Base-by-base conservation (phyloP, 495 filamentous ascomycete species). In the Elaphomyces granulatus region DNA sequence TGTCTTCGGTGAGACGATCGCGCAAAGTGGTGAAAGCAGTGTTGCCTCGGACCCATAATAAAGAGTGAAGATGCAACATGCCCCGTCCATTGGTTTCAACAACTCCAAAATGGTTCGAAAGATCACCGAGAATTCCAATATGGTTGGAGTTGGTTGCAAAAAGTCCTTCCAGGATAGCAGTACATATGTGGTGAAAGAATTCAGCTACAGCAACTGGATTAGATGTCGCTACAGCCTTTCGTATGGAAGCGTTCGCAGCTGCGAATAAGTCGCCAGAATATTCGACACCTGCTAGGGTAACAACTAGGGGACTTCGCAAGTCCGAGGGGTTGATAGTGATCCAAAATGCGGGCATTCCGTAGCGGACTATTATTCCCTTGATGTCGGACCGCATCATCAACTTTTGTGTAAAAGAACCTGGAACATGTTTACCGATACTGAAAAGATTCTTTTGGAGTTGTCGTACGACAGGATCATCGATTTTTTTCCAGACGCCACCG, bases 31-130 rank as follows among this genome's bases (percentile, higher is more conserved):
- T 40, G 30, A 34, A 40, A 15, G 15, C 37, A 32, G 42, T 37
- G 23, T 45, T 45, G 8, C 43, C 43, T 41, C 43, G 14, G 19
- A 37, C 31, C 43, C 37, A 45, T 1, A 41, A 8, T 8, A 45
- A 15, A 3, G 33, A 23, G 19, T 45, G 43, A 2, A 48, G 14
- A 37, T 48, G 45, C 10, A 48, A 33, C 36, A 48, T 48, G 2
- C 45, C 41, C 20, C 42, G 32, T n/a, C 45, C 32, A 20, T 48
- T 48, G 12, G 28, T 48, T 15, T 48, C 45, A n/a, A n/a, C n/a
- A n/a, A n/a, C n/a, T n/a, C n/a, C n/a, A n/a, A n/a, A n/a, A n/a
- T n/a, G n/a, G n/a, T n/a, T n/a, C n/a, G 7, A 45, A 26, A 48
- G 37, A 18, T 40, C 36, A 17, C 43, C 20, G n/a, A 36, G n/a